Conservation (phyloP, 2,329 filamentous ascomycete species). For the Cytospora schulzeri region DNA sequence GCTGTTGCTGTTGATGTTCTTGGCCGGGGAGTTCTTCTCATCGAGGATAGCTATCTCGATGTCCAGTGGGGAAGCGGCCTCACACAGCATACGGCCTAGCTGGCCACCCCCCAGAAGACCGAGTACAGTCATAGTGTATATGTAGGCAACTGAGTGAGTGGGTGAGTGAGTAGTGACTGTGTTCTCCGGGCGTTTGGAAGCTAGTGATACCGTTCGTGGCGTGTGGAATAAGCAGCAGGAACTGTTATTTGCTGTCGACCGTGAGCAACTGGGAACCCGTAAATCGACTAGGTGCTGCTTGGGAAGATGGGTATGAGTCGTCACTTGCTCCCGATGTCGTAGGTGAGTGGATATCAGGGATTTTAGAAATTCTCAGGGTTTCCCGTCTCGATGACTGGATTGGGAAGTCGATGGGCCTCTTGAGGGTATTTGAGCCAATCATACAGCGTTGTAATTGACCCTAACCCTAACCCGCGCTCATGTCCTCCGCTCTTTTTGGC, state of each 20-base stretch:
- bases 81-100: constrained; percentile 90
- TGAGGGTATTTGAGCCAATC: neutral
- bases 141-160: neutral
- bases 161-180: neutral
- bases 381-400: constrained; percentile 5
- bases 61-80: constrained; percentile 76
- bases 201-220: neutral
- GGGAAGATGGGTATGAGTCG: neutral
- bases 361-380: constrained; percentile 3
- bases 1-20: constrained; percentile 77
- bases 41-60: constrained; percentile 81
- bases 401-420: neutral
- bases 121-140: constrained; percentile 32
- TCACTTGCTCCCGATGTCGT: neutral
- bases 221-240: neutral
- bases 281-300: neutral
- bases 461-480: neutral
- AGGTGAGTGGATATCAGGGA: neutral
- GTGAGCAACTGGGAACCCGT: neutral
- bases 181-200: neutral
- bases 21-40: constrained; percentile 74
- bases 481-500: neutral
- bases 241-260: neutral
- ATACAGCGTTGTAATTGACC: neutral
- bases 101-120: constrained; percentile 66